Evolutionary conservation across 176 grass and related monocot species (phyloP), one percentile per base, ranked within the genome.

Genomic region (Puya raimondii): DNA sequence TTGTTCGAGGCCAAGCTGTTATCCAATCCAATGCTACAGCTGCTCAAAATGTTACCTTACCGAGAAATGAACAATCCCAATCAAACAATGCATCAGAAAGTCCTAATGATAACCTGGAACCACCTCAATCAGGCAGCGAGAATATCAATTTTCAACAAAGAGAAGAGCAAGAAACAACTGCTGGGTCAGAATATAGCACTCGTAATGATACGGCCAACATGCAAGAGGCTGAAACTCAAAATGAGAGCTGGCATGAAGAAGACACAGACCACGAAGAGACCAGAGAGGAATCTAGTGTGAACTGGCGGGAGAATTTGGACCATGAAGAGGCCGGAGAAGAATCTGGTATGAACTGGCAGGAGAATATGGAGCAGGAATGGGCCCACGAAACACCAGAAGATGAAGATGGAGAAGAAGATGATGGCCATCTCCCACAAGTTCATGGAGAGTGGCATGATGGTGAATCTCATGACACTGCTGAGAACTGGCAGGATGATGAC

Each of bases 371-470:
- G 82, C 79, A 80, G 50, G 67, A 71, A 1, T 87, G 83, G 69
- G 68, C 64, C 67, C 49, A 4, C 75, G 88, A 76, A 67, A 64
- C 63, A 11, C 72, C 68, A 20, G 84, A 83, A 69, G 66, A 53
- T 74, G 61, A 23, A 72, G 81, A 80, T 70, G 78, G 53, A 76
- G 77, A 81, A 78, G 77, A 81, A 47, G 53, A 61, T 4, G 56
- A 61, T 49, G 22, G 13, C 11, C 79, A 80, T 72, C 67, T 80
- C 47, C 81, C 68, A 64, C 78, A 87, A 66, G 66, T 74, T n/a
- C 76, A 86, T 57, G 94, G 90, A 66, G 79, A 81, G 51, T 90
- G 84, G 88, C 81, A 79, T 70, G 85, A 90, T 9, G 89, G 90
- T 0, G 82, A 92, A 23, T 88, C 85, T 57, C 74, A 65, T 79